Conservation (phyloP, 1,284 basidiomycete species). For the Porodaedalea pini region DNA sequence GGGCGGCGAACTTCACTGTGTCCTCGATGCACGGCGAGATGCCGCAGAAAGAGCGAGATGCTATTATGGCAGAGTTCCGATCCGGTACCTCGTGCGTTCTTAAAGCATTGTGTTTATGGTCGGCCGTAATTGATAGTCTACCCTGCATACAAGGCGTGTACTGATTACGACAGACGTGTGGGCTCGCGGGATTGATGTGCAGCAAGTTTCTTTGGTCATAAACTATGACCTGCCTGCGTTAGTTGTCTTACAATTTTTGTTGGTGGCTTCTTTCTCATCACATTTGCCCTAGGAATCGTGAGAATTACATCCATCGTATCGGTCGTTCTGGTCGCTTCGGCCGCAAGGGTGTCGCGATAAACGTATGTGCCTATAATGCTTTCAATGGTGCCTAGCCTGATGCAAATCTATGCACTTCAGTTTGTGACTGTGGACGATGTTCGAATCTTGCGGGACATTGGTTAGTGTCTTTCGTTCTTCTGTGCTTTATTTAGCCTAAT, state of each 20-base stretch:
- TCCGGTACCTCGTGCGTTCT: constrained; percentile 82
- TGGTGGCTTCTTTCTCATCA: neutral
- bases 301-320: constrained; percentile 98
- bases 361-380: constrained; percentile 43
- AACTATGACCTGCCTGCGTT: constrained; percentile 96
- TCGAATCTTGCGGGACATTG: constrained; percentile 86
- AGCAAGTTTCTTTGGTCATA: constrained; percentile 97
- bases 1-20: constrained; percentile 93
- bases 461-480: constrained; percentile 36
- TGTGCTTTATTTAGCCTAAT: constrained; percentile 21
- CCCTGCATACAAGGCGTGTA: constrained; percentile 60
- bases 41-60: constrained; percentile 97
- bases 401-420: constrained; percentile 37
- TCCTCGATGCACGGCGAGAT: constrained; percentile 99
- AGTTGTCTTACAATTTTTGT: constrained; percentile 29
- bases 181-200: constrained; percentile 98
- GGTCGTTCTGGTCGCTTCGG: constrained; percentile 95
- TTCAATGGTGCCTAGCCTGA: constrained; percentile 1
- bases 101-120: neutral
- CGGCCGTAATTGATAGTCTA: constrained; percentile 16
- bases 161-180: constrained; percentile 97
- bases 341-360: constrained; percentile 90
- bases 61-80: constrained; percentile 99
- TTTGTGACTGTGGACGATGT: constrained; percentile 92
- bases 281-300: constrained; percentile 67